phyloP scores from a whole-genome alignment of 352 stramenopile genomes.

The Aphanomyces euteiches region DNA sequence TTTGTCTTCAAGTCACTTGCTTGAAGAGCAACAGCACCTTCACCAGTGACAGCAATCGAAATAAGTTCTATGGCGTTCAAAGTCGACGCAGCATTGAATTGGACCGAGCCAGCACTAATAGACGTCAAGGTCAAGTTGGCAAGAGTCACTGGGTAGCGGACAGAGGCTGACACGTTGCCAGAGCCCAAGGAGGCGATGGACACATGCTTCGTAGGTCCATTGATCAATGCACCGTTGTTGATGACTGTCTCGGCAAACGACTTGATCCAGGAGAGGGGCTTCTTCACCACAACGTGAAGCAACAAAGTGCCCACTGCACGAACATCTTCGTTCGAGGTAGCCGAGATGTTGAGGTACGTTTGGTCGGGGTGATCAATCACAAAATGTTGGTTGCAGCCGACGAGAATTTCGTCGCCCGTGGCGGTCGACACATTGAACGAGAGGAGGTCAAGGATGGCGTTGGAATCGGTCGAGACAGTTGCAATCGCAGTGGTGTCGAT shows the following conservation, averaged over 20 bases:
- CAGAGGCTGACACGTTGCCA: slow-evolving; percentile 12
- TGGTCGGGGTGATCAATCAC: slow-evolving; percentile 5
- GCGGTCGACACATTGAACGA: neutral
- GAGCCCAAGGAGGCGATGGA: neutral
- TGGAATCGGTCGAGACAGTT: slow-evolving; percentile 15
- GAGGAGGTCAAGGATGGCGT: slow-evolving; percentile 18
- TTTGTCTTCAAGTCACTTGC: neutral
- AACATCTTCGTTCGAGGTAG: neutral
- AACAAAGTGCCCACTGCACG: slow-evolving; percentile 9
- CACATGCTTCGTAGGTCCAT: neutral
- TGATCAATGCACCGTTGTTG: neutral
- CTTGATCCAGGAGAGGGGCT: slow-evolving; percentile 17
- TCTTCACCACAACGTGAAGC: neutral
- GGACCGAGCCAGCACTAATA: neutral
- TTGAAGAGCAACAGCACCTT: neutral
- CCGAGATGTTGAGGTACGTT: slow-evolving; percentile 27
- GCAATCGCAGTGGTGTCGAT: slow-evolving; percentile 11
- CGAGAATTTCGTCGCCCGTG: neutral
- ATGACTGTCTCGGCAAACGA: slow-evolving; percentile 16
- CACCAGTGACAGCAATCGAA: slow-evolving; percentile 3
- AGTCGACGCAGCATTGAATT: slow-evolving; percentile 1
- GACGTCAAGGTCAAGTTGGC: slow-evolving; percentile 9
- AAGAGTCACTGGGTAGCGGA: slow-evolving; percentile 6
- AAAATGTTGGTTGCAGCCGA: slow-evolving; percentile 2
- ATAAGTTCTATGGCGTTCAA: neutral